These are phyloP conservation scores for Rhodamnia rubescens DNA, from an alignment of 345 rosid species.

Conservation along the genomic window DNA sequence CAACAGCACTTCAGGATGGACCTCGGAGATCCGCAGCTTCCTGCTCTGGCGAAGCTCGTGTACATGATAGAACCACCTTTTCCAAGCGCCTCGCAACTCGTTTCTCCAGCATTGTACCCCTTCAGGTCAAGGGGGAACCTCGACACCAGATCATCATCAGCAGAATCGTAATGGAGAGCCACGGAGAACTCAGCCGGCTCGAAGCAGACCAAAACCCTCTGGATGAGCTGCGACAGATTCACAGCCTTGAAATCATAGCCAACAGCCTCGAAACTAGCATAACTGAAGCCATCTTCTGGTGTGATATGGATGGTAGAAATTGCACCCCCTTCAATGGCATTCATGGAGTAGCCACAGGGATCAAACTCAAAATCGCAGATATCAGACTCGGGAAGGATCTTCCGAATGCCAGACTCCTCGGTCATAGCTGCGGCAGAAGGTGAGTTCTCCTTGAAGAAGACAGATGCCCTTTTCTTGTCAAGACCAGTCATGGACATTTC, in stretches of 20 bases:
- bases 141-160: conserved; percentile 6
- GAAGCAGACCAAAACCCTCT: conserved; percentile 76
- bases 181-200: conserved; percentile 67
- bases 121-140: conserved; percentile 25
- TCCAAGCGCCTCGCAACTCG: conserved; percentile 27
- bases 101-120: conserved; percentile 34
- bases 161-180: conserved; percentile 40
- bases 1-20: conserved; percentile 43
- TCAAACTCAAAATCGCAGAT: conserved; percentile 95
- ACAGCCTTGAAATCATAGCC: conserved; percentile 53
- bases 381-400: conserved; percentile 70
- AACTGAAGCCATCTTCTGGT: conserved; percentile 92
- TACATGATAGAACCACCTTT: conserved; percentile 32
- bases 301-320: conserved; percentile 88
- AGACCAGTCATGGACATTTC: conserved; percentile 98
- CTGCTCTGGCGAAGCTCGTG: conserved; percentile 24
- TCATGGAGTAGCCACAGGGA: conserved; percentile 98
- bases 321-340: conserved; percentile 65
- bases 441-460: conserved; percentile 48
- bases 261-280: conserved; percentile 83
- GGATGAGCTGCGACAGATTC: conserved; percentile 32
- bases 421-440: conserved; percentile 55
- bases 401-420: conserved; percentile 67
- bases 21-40: conserved; percentile 31
- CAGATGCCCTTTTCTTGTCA: conserved; percentile 55